A percentile compares a stretch with the other conserved stretches of the same genome.
These are phyloP conservation scores for Wickerhamiella cacticola DNA, from an alignment of 805 yeast species.

Conservation along the genomic window DNA sequence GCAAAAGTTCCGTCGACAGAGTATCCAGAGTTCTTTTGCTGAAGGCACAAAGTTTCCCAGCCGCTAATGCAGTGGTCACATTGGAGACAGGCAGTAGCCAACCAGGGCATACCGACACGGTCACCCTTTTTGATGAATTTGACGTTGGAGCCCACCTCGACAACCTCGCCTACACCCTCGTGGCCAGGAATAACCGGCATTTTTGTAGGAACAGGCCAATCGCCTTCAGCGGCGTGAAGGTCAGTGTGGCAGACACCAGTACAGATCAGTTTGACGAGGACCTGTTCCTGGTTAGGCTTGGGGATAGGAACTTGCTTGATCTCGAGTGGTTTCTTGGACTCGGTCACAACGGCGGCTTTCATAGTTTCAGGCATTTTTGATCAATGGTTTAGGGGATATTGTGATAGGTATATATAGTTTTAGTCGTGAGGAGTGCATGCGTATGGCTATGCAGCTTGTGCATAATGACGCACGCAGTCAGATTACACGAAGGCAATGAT, in stretches of 20 bases:
- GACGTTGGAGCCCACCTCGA: constrained; percentile 60
- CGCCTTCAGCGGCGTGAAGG: constrained; percentile 89
- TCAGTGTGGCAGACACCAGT: constrained; percentile 94
- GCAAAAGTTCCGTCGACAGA: constrained; percentile 87
- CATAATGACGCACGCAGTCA: background rate
- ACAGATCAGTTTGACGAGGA: constrained; percentile 69
- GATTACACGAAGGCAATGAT: too few species aligned
- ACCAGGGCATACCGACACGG: constrained; percentile 74
- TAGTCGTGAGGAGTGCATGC: background rate
- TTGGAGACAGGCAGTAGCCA: constrained; percentile 61
- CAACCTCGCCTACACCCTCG: constrained; percentile 83
- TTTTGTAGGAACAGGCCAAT: constrained; percentile 72
- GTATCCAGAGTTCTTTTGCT: constrained; percentile 69
- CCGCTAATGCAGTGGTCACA: constrained; percentile 65
- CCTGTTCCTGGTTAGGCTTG: constrained; percentile 61
- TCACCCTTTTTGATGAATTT: constrained; percentile 66
- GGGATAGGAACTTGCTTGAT: constrained; percentile 75
- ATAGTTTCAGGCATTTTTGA: constrained; percentile 16
- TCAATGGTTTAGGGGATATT: too few species aligned
- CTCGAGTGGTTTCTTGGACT: constrained; percentile 48
- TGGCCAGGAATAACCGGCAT: constrained; percentile 78
- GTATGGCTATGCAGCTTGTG: constrained; percentile 1
- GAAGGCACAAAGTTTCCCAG: constrained; percentile 58
- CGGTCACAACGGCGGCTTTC: constrained; percentile 60
- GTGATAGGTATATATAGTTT: background rate